Percentiles rank a stretch among this genome's conserved stretches.
These are phyloP conservation scores for Trichocomaceae sp. DNA, from an alignment of 2,329 filamentous ascomycete genomes.

Conservation along the genomic window DNA sequence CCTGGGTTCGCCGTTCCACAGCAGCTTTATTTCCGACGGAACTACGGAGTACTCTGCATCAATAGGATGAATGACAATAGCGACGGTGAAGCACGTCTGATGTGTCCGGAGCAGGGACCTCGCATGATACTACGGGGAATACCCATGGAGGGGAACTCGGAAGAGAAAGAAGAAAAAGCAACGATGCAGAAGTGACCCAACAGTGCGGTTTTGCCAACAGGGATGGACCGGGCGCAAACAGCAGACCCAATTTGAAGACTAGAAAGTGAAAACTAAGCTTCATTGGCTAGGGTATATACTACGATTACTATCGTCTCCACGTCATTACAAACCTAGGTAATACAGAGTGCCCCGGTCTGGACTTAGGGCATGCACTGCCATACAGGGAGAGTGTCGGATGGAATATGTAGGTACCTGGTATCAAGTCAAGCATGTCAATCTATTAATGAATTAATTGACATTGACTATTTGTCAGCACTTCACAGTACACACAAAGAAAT, in stretches of 20 bases:
- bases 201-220: constrained; percentile 3
- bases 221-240: neutral
- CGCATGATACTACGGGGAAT: neutral
- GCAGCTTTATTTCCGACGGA: neutral
- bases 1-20: neutral
- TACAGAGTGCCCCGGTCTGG: no score
- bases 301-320: neutral
- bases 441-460: no score
- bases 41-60: no score
- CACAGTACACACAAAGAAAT: no score
- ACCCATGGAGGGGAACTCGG: no score
- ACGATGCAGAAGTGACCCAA: neutral
- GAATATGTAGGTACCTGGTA: no score
- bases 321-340: neutral
- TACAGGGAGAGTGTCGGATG: neutral
- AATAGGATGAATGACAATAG: neutral
- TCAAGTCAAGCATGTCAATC: no score
- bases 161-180: neutral
- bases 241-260: neutral
- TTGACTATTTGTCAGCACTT: no score
- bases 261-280: neutral
- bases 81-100: neutral
- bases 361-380: neutral
- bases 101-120: neutral
- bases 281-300: neutral